These are phyloP conservation scores for Quercus cerris DNA, from an alignment of 306 rosid genomes.

Conservation along the genomic window DNA sequence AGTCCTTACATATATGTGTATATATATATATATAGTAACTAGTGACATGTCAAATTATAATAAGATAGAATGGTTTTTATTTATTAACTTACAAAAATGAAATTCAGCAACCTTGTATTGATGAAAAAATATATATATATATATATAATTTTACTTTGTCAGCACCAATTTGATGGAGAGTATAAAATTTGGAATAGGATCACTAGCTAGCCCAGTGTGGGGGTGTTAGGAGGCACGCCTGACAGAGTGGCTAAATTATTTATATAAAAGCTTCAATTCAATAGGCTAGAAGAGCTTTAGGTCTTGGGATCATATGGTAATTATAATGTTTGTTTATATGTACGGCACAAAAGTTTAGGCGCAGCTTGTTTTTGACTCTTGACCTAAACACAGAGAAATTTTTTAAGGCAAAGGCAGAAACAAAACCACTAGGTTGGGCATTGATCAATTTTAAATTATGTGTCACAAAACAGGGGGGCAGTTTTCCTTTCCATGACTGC, in stretches of 20 bases:
- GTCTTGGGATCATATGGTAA: not conserved
- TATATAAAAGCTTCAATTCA: not conserved
- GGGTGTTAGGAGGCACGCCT: constrained; percentile 17
- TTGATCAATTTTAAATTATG: no score
- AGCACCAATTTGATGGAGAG: not conserved
- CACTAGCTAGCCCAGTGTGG: not conserved
- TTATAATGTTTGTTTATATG: not conserved
- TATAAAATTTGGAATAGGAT: not conserved
- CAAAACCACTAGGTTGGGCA: not conserved
- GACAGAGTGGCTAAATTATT: not conserved
- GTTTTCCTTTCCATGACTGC: not conserved
- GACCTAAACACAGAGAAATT: not conserved
- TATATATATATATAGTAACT: no score
- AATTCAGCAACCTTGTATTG: no score
- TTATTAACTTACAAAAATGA: no score
- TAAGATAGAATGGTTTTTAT: no score
- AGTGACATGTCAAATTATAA: no score
- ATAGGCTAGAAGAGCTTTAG: not conserved
- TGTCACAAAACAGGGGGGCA: not conserved
- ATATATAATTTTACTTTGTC: not conserved
- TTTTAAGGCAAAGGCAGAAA: not conserved
- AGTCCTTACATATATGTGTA: no score
- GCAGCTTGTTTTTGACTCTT: not conserved
- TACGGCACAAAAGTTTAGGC: not conserved
- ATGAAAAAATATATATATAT: no score